Evolutionary conservation across 73 alveolate genomes (phyloP).

Genomic region (Durusdinium trenchii): DNA sequence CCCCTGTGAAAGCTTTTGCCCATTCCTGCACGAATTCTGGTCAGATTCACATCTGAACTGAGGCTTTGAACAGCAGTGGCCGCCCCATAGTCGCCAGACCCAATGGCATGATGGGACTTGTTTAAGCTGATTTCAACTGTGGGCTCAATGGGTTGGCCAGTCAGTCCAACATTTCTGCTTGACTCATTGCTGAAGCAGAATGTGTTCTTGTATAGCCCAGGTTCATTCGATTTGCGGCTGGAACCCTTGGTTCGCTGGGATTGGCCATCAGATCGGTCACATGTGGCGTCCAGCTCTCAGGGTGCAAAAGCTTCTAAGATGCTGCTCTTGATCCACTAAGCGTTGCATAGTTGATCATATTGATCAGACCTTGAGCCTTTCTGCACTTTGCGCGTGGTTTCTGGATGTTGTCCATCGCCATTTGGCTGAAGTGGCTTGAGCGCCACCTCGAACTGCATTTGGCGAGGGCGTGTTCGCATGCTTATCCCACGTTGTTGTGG

Average conservation of each 20-base stretch:
- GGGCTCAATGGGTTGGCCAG: neutral
- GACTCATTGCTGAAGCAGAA: neutral
- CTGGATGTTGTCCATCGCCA: neutral
- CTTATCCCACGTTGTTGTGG: conserved; percentile 75
- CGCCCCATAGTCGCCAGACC: conserved; percentile 34
- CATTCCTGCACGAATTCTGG: no score
- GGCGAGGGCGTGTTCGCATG: conserved; percentile 68
- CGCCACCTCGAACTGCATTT: conserved; percentile 56
- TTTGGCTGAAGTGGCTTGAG: conserved; percentile 60
- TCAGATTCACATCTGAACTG: neutral
- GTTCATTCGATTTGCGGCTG: conserved; percentile 93
- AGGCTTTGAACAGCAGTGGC: conserved; percentile 85
- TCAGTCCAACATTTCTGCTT: neutral
- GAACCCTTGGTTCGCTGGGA: conserved; percentile 90
- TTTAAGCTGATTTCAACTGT: neutral
- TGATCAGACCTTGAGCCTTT: neutral
- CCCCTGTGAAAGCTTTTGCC: no score
- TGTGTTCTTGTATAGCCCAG: neutral
- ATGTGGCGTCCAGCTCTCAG: conserved; percentile 33
- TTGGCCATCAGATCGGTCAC: conserved; percentile 89
- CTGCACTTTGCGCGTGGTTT: neutral
- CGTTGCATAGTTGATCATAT: neutral
- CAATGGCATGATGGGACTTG: no score
- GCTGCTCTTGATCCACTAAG: neutral
- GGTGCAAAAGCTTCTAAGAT: neutral